Base-by-base conservation (phyloP, 2,329 filamentous ascomycete genomes). In the Fusarium lyarnte region DNA sequence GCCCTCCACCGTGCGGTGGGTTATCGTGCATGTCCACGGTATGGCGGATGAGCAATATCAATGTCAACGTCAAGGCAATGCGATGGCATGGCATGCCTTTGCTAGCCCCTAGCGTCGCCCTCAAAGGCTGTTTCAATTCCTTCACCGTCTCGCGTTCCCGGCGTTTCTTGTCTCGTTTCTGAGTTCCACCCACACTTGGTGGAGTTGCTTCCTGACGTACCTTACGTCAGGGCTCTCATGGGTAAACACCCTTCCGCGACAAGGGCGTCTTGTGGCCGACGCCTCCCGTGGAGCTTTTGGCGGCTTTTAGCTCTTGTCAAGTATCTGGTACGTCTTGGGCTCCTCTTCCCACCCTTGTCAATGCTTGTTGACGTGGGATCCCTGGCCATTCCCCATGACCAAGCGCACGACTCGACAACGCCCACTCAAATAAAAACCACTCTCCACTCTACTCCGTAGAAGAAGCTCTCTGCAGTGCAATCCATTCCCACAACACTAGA, bases 161-260 rank as follows among this genome's bases (percentile, higher is more conserved):
- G 70, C 69, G 74, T 77, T 76, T 78, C 73, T 65, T 77, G 74
- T 75, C 69, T 74, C 66, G 67, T 63, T 70, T 58, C 54, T 62
- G 75, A 74, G 75, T 72, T 70, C 75, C 75, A 76, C 72, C 54
- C 74, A 73, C 74, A 72, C 72, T 66, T 60, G 54, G 62, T 74
- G 70, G 66, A 58, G 62, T 62, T 65, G 69, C 64, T 68, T 70
- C 64, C 72, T 69, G 73, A 74, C 65, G 73, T 77, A 69, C 76
- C 76, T 77, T 78, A 78, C 76, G 76, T 78, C 76, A 78, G 75
- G 74, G 75, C 74, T 73, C 61, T 77, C 63, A 66, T 76, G 70
- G 72, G 53, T 64, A 55, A 46, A 77, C 75, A 72, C 76, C 75
- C 74, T 75, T 76, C 75, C 75, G 69, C 66, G 62, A 75, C 71